Conservation (phyloP, 2,329 filamentous ascomycete species). For the Venturia pyrina region DNA sequence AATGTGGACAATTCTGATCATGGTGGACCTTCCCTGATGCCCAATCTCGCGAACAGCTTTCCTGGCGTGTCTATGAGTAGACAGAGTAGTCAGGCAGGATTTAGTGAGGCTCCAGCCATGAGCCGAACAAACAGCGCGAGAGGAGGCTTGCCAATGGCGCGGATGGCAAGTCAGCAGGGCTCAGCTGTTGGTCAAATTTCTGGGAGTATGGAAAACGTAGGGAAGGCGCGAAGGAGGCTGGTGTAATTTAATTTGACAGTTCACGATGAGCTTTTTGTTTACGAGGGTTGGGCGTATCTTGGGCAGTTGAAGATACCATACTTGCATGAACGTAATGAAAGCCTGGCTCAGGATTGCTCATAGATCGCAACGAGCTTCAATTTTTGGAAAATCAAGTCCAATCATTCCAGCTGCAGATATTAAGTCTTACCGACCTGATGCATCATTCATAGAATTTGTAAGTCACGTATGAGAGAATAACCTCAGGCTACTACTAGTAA, state of each 20-base stretch:
- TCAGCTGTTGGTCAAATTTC: not conserved
- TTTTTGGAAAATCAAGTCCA: not conserved
- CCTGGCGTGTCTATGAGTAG: slow-evolving; percentile 31
- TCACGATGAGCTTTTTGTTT: not conserved
- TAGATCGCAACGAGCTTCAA: not conserved
- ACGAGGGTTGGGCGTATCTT: not conserved
- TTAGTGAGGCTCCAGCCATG: slow-evolving; percentile 27
- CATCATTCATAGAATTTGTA: not conserved
- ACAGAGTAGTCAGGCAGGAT: slow-evolving; percentile 27
- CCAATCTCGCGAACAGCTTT: slow-evolving; percentile 17
- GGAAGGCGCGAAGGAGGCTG: not conserved
- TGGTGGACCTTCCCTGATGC: slow-evolving; percentile 1
- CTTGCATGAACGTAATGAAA: not conserved
- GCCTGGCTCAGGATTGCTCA: not conserved
- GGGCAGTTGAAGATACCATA: not conserved
- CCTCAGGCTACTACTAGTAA: too few species aligned
- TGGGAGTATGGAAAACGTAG: not conserved
- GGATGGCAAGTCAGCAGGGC: slow-evolving; percentile 23
- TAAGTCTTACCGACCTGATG: not conserved
- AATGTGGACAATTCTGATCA: slow-evolving; percentile 14
- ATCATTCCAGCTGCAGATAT: not conserved
- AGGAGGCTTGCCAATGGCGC: slow-evolving; percentile 26
- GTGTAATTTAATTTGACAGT: not conserved
- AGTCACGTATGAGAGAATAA: too few species aligned
- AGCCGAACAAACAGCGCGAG: slow-evolving; percentile 24